Evolutionary conservation across 2,329 filamentous ascomycete species (phyloP).

Genomic region (Alternaria angustiovoidea): DNA sequence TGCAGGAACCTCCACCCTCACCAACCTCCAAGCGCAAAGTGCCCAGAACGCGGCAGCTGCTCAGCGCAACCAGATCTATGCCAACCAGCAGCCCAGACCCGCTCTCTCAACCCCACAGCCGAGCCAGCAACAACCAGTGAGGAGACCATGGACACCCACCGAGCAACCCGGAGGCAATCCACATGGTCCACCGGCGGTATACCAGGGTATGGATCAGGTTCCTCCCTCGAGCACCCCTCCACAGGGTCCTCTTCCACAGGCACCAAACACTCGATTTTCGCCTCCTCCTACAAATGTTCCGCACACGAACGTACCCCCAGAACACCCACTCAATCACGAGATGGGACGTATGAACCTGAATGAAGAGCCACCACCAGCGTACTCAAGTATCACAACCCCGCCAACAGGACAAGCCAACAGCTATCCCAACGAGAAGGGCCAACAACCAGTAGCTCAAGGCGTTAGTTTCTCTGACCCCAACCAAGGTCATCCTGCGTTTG

Average conservation of each 20-base stretch:
- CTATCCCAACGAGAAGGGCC: constrained; percentile 82
- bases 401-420: constrained; percentile 56
- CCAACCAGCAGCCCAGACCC: constrained; percentile 52
- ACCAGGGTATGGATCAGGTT: constrained; percentile 83
- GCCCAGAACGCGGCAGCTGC: constrained; percentile 83
- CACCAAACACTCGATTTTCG: constrained; percentile 33
- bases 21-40: constrained; percentile 75
- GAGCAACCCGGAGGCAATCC: constrained; percentile 86
- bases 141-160: constrained; percentile 92
- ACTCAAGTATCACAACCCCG: constrained; percentile 73
- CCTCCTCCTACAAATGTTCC: constrained; percentile 36
- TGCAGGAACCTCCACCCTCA: constrained; percentile 83
- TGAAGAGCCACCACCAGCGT: constrained; percentile 92
- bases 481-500: constrained; percentile 84
- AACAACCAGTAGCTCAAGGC: constrained; percentile 44
- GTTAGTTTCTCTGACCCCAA: constrained; percentile 50
- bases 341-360: constrained; percentile 82
- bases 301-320: constrained; percentile 21
- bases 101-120: constrained; percentile 59
- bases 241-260: constrained; percentile 43
- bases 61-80: constrained; percentile 81
- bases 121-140: constrained; percentile 52
- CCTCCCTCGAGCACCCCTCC: constrained; percentile 51
- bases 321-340: constrained; percentile 82
- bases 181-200: constrained; percentile 89